These are phyloP conservation scores for Rosa rugosa DNA, from an alignment of 306 rosid species.

Conservation along the genomic window DNA sequence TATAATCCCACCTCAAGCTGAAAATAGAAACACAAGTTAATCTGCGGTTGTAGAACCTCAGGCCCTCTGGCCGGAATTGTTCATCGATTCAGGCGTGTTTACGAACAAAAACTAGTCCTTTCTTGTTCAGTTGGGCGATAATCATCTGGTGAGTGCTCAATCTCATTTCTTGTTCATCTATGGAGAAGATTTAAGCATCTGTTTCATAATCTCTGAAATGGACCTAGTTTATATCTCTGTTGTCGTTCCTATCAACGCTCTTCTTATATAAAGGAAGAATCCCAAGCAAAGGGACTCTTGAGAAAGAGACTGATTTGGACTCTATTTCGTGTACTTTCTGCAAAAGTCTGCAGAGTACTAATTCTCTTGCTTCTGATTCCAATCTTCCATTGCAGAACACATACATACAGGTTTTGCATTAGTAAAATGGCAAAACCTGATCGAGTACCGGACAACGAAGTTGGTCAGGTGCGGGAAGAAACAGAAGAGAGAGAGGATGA, in stretches of 20 bases:
- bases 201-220: neutral
- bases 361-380: neutral
- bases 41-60: neutral
- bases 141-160: neutral
- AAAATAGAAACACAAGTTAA: neutral
- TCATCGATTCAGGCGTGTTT: neutral
- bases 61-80: neutral
- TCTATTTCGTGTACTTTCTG: neutral
- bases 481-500: slow-evolving; percentile 22
- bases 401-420: neutral
- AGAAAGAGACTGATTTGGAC: neutral
- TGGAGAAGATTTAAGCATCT: neutral
- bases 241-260: neutral
- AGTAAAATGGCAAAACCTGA: slow-evolving; percentile 26
- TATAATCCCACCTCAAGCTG: neutral
- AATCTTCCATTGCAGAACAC: neutral
- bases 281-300: neutral
- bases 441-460: slow-evolving; percentile 20
- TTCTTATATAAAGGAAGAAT: neutral
- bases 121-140: neutral
- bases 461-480: slow-evolving; percentile 15
- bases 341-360: neutral
- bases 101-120: neutral
- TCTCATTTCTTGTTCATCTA: neutral
- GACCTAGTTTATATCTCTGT: neutral